Percentiles rank a stretch among this genome's conserved stretches.
Conservation (phyloP, 2,329 filamentous ascomycete species). For the Macrophomina pseudophaseolina region DNA sequence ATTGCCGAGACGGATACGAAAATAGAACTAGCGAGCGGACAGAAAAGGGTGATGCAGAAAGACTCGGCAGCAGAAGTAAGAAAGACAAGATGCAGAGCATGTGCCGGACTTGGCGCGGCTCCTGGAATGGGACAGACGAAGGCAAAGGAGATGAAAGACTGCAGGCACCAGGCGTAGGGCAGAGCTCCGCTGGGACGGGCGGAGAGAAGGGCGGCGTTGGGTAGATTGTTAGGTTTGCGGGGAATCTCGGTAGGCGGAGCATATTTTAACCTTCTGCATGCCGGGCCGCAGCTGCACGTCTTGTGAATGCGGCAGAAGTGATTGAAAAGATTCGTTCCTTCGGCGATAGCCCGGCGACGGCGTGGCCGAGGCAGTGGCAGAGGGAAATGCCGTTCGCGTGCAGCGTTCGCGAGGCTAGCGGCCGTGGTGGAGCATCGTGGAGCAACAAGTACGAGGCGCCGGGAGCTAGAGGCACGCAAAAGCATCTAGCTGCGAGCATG, state of each 20-base stretch:
- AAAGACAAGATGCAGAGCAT: too few species aligned
- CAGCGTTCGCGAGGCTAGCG: neutral
- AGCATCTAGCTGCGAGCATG: neutral
- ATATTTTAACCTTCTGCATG: neutral
- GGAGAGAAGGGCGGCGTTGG: neutral
- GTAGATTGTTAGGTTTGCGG: slow-evolving; percentile 14
- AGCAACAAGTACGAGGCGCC: neutral
- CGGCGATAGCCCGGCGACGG: neutral
- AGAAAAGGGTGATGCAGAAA: neutral
- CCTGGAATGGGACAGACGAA: neutral
- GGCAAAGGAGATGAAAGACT: neutral
- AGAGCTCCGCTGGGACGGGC: too few species aligned
- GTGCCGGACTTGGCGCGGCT: too few species aligned
- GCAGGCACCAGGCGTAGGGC: neutral
- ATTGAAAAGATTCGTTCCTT: neutral
- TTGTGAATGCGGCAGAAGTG: neutral
- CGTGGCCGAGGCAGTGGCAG: neutral
- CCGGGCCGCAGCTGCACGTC: neutral
- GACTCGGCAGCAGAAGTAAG: neutral
- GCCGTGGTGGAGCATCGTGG: neutral
- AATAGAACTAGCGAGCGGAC: neutral
- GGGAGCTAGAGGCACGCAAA: neutral
- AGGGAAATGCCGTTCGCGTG: neutral
- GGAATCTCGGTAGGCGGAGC: neutral
- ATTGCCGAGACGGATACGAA: neutral